Conservation (phyloP, 225 moss, liverwort and hornwort species). For the Bryoerythrophyllum caledonicum region DNA sequence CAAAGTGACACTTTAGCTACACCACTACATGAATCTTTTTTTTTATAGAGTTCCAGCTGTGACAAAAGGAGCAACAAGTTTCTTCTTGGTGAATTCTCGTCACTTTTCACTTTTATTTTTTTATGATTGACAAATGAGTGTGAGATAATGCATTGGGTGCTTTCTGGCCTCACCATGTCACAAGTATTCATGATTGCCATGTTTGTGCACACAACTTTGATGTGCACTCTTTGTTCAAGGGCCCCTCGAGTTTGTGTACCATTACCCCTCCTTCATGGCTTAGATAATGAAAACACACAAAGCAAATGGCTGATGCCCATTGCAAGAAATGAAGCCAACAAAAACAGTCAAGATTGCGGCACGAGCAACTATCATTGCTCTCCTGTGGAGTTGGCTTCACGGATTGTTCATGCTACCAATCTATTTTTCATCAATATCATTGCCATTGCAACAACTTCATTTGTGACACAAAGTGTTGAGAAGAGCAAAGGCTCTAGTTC, state of each 20-base stretch:
- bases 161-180: not conserved
- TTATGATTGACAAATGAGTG: too few relatives aligned
- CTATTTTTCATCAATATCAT: not conserved
- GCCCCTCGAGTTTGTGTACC: not conserved
- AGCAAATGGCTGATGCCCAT: not conserved
- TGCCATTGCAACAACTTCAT: not conserved
- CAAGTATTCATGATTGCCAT: conserved; percentile 6
- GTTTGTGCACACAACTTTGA: conserved; percentile 6
- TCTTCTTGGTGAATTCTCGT: not conserved
- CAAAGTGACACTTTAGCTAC: too few relatives aligned
- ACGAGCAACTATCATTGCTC: not conserved
- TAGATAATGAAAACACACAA: not conserved
- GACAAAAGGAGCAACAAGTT: not conserved
- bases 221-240: not conserved
- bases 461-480: not conserved
- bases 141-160: not conserved
- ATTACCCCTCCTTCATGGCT: not conserved
- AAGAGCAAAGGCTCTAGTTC: not conserved
- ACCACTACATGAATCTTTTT: not conserved
- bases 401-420: not conserved
- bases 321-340: not conserved
- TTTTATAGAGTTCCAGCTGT: not conserved
- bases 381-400: not conserved
- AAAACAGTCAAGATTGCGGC: not conserved
- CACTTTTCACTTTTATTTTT: too few relatives aligned